Conservation (phyloP, 1,139 yeast species). For the Suhomyces guaymorum region DNA sequence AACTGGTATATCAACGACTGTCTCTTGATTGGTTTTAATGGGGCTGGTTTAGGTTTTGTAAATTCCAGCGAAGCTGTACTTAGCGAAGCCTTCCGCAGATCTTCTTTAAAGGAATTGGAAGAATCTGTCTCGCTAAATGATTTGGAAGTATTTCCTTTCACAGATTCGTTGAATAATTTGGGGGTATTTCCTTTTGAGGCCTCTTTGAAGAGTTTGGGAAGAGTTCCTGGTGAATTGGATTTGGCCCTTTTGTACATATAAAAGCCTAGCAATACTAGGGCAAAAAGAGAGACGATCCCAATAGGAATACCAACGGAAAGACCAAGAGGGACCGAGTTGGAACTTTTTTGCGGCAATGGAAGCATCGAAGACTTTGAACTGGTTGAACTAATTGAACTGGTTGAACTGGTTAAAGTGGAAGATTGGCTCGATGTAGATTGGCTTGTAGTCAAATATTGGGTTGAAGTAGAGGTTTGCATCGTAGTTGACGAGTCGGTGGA, state of each 20-base stretch:
- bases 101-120: no score
- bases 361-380: no score
- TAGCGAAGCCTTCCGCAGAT: no score
- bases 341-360: conserved; percentile 2
- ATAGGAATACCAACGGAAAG: conserved; percentile 48
- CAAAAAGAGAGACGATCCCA: conserved; percentile 32
- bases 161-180: no score
- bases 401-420: not conserved
- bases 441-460: conserved; percentile 2
- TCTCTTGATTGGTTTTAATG: no score
- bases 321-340: conserved; percentile 29
- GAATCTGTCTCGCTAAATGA: no score
- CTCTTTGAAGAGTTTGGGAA: not conserved
- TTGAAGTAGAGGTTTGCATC: conserved; percentile 4
- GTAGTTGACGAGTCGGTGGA: conserved; percentile 1
- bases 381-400: no score
- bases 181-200: no score
- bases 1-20: conserved; percentile 3
- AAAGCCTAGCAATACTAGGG: conserved; percentile 26
- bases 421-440: not conserved
- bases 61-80: no score
- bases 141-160: no score
- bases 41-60: no score
- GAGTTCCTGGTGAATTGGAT: not conserved
- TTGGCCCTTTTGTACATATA: conserved; percentile 19